Evolutionary conservation across 2,329 filamentous ascomycete species (phyloP), one percentile per base, ranked within the genome.

Genomic region (Bimuria novae-zelandiae): DNA sequence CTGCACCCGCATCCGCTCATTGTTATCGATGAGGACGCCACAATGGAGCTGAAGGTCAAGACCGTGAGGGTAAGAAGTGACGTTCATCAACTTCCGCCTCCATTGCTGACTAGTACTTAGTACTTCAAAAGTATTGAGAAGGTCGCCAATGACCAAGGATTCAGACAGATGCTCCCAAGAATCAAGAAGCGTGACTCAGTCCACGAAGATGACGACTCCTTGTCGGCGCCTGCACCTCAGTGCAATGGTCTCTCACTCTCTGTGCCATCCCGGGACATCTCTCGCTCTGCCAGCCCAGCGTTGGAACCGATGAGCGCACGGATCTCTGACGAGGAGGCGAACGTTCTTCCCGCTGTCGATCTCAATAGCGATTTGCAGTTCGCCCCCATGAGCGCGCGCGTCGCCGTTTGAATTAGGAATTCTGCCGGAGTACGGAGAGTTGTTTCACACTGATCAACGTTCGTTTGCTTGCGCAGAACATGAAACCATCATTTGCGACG

Each of bases 1-100:
- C 77, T 93, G 57, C 90, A 94, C 72, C 87, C 85, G 3, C 88
- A 92, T 65, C 87, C 90, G 48, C 85, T 94, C 80, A 86, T 94
- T 60, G 89, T 93, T 8, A 89, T 89, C 40, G 90, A 95, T 65
- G 89, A 93, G 64, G 89, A 93, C 68, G 76, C 78, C 62, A 77
- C 79, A 30, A 49, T 82, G 56, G 72, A 82, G 64, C 65, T 81
- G 37, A 75, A 76, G 60, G 76, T 75, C 62, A 77, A 76, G 71
- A 79, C 70, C 44, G 71, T 70, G 51, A 73, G 69, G 67, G 64
- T 66, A 68, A 62, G 45, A 53, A n/a, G 19, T 39, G 19, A 27
- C 14, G 4, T 16, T 10, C 25, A 10, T 2, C 33, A 11, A 21
- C n/a, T 23, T 49, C 8, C 35, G 17, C 17, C 12, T 12, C 12